Evolutionary conservation across 495 filamentous ascomycete species (phyloP).

Genomic region (Elasticomyces elasticus): DNA sequence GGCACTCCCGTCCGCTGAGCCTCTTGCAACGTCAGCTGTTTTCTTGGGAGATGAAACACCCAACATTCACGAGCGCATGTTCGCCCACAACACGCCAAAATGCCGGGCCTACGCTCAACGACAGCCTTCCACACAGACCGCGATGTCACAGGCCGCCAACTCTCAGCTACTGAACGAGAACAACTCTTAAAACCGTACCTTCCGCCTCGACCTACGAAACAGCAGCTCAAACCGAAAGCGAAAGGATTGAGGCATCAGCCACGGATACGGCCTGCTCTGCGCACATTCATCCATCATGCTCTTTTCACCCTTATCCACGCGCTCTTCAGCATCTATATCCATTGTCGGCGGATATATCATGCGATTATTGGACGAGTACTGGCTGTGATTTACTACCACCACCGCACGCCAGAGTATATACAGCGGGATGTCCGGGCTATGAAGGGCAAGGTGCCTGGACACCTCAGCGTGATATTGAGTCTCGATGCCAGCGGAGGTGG

Average conservation of each 20-base stretch:
- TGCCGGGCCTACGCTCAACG: constrained; percentile 38
- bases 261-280: constrained; percentile 57
- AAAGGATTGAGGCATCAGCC: constrained; percentile 19
- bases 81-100: constrained; percentile 7
- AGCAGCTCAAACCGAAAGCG: neutral
- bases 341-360: constrained; percentile 68
- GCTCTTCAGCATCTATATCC: constrained; percentile 78
- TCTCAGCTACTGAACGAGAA: constrained; percentile 59
- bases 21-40: too few relatives aligned
- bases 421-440: constrained; percentile 71
- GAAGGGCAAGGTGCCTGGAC: constrained; percentile 61
- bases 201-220: constrained; percentile 42
- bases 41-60: neutral
- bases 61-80: too few relatives aligned
- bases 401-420: constrained; percentile 85
- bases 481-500: constrained; percentile 35
- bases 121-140: constrained; percentile 55
- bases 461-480: constrained; percentile 72
- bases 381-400: constrained; percentile 80
- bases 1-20: too few relatives aligned
- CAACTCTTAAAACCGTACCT: constrained; percentile 66
- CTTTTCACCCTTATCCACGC: constrained; percentile 65
- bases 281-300: constrained; percentile 53
- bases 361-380: constrained; percentile 61
- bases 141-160: constrained; percentile 44